Evolutionary conservation across 805 yeast genomes (phyloP).

Genomic region (Clavispora asparagi): DNA sequence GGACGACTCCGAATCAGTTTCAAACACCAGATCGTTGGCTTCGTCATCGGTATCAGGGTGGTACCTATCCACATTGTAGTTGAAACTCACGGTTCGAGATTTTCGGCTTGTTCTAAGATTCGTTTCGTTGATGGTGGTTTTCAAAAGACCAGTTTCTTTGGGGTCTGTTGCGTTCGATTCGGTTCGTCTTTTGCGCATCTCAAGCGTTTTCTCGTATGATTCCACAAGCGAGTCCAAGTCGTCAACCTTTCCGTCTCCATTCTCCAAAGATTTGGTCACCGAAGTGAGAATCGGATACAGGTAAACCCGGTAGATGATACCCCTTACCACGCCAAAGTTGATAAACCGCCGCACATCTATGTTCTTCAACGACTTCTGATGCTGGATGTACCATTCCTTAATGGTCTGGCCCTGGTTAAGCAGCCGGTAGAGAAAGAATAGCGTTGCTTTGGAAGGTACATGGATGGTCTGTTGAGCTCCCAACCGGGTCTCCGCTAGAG

Average conservation of each 20-base stretch:
- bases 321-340: constrained; percentile 79
- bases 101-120: constrained; percentile 17
- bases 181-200: constrained; percentile 1
- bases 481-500: neutral
- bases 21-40: constrained; percentile 10
- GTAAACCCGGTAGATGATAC: constrained; percentile 75
- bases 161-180: neutral
- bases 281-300: constrained; percentile 61
- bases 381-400: constrained; percentile 75
- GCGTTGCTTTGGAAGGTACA: constrained; percentile 58
- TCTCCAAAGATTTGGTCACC: constrained; percentile 34
- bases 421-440: constrained; percentile 72
- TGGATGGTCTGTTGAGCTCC: neutral
- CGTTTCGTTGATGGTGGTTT: constrained; percentile 12
- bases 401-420: constrained; percentile 74
- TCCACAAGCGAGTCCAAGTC: constrained; percentile 8
- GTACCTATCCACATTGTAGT: constrained; percentile 14
- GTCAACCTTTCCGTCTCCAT: constrained; percentile 7
- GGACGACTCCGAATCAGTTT: constrained; percentile 12
- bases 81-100: constrained; percentile 33
- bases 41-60: neutral
- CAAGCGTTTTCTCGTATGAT: constrained; percentile 6
- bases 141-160: constrained; percentile 6
- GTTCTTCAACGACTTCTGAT: constrained; percentile 49
- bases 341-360: constrained; percentile 83